Conservation (phyloP, 2,329 filamentous ascomycete genomes). For the Monascus ruber region DNA sequence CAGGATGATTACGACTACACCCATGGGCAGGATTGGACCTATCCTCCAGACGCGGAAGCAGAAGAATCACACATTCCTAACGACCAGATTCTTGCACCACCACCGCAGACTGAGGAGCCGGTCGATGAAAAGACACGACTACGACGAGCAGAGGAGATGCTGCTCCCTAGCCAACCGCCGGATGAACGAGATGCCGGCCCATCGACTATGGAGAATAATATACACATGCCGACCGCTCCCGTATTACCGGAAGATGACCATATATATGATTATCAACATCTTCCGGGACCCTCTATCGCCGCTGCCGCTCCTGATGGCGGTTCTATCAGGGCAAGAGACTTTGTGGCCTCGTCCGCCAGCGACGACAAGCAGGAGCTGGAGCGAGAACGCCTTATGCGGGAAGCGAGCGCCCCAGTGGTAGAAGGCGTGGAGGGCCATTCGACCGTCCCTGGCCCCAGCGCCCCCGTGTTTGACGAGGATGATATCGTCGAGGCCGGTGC, state of each 20-base stretch:
- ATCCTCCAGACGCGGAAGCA: constrained; percentile 12
- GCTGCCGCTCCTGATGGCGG: constrained; percentile 29
- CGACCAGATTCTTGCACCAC: constrained; percentile 17
- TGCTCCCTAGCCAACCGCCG: constrained; percentile 72
- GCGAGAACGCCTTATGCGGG: constrained; percentile 49
- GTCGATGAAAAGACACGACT: constrained; percentile 74
- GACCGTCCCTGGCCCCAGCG: constrained; percentile 35
- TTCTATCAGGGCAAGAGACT: constrained; percentile 25
- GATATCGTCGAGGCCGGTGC: constrained; percentile 32
- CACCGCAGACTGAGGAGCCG: constrained; percentile 46
- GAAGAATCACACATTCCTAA: constrained; percentile 14
- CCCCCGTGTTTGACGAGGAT: constrained; percentile 48
- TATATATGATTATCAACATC: constrained; percentile 36
- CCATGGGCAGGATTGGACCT: constrained; percentile 14
- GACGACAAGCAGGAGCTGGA: constrained; percentile 78
- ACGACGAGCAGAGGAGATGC: constrained; percentile 61
- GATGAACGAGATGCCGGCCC: constrained; percentile 34
- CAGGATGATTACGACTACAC: constrained; percentile 16
- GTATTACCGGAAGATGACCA: constrained; percentile 39
- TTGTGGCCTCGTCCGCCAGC: constrained; percentile 24
- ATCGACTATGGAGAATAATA: constrained; percentile 27
- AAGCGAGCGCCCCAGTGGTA: constrained; percentile 50
- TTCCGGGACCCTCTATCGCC: constrained; percentile 22
- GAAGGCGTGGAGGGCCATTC: constrained; percentile 2
- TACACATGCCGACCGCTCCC: constrained; percentile 33